These are phyloP conservation scores for Xerocomus potaroensis DNA, from an alignment of 768 basidiomycete genomes.

Conservation along the genomic window DNA sequence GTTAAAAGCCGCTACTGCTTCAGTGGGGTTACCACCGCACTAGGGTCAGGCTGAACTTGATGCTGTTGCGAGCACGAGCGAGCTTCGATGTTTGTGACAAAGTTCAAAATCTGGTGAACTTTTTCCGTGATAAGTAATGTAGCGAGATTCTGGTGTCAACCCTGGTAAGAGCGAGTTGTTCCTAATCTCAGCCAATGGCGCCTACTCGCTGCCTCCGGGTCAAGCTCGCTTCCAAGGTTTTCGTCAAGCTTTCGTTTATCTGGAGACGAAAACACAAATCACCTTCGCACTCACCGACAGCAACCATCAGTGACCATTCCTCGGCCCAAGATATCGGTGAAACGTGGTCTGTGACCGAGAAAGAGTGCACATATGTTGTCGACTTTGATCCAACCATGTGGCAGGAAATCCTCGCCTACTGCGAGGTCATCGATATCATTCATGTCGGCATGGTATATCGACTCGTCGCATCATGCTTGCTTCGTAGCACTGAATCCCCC, in stretches of 20 bases:
- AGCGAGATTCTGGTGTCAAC: too few species aligned
- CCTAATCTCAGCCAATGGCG: background rate
- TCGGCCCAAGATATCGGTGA: background rate
- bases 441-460: constrained; percentile 6
- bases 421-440: constrained; percentile 10
- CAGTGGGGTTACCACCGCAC: too few species aligned
- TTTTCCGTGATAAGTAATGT: too few species aligned
- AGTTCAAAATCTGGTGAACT: too few species aligned
- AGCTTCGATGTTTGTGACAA: background rate
- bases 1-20: too few species aligned
- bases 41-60: too few species aligned
- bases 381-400: constrained; percentile 2
- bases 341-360: background rate
- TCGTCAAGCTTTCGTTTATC: background rate
- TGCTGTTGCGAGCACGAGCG: too few species aligned
- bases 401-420: constrained; percentile 8
- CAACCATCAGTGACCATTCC: background rate
- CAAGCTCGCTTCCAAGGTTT: background rate
- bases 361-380: background rate
- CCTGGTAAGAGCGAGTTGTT: too few species aligned
- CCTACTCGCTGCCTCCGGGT: background rate
- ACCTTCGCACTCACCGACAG: background rate
- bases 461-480: background rate
- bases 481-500: background rate
- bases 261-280: background rate